Evolutionary conservation across 176 grass and related monocot species (phyloP).

Genomic region (Pontederia paniculata): DNA sequence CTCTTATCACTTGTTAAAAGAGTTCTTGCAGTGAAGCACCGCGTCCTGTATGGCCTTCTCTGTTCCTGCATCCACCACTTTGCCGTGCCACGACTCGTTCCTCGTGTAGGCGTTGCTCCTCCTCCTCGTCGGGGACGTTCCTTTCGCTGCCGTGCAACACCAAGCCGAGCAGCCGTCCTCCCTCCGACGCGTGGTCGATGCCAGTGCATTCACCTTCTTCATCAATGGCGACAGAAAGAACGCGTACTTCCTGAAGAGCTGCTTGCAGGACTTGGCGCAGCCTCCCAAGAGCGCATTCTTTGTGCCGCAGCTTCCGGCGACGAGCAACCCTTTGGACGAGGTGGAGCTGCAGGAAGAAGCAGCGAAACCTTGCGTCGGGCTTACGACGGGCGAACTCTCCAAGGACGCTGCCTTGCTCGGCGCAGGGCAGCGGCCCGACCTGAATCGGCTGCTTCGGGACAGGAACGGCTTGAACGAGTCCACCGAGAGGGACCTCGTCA

Average conservation of each 20-base stretch:
- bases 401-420: not conserved
- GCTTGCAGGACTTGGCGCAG: constrained; percentile 11
- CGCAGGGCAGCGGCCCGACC: not conserved
- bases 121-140: not conserved
- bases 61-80: not conserved
- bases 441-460: constrained; percentile 16
- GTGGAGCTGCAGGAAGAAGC: not conserved
- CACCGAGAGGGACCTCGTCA: constrained; percentile 7
- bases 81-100: not conserved
- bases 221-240: constrained; percentile 24
- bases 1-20: not conserved
- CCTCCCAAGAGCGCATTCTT: constrained; percentile 8
- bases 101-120: not conserved
- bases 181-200: not conserved
- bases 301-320: not conserved
- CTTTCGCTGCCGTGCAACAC: not conserved
- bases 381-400: constrained; percentile 1
- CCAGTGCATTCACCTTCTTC: constrained; percentile 7
- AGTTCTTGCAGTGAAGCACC: constrained; percentile 11
- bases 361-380: not conserved
- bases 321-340: not conserved
- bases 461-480: constrained; percentile 21
- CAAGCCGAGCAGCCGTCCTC: not conserved
- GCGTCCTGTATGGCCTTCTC: constrained; percentile 1
- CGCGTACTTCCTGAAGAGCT: constrained; percentile 14